A percentile compares a stretch with the other conserved stretches of the same genome.
These are phyloP conservation scores for Trichodelitschia bisporula DNA, from an alignment of 495 filamentous ascomycete genomes.

Conservation along the genomic window DNA sequence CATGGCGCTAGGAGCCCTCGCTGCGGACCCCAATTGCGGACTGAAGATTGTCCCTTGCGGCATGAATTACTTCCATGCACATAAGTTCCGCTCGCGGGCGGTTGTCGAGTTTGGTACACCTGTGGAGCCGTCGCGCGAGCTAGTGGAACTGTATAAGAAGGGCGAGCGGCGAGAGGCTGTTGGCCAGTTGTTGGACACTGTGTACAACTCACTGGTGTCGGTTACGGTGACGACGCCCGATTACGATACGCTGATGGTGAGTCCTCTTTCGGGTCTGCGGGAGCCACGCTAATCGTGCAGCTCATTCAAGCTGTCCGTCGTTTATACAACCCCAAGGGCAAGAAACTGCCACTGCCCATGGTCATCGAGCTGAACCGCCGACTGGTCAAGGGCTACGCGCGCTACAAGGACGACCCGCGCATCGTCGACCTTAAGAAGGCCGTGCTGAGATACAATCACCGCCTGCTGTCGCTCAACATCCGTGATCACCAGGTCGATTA, in stretches of 20 bases:
- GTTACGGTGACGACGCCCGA: constrained; percentile 89
- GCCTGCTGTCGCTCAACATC: constrained; percentile 62
- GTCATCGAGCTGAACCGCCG: constrained; percentile 92
- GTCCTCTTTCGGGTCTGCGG: constrained; percentile 4
- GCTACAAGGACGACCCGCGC: constrained; percentile 76
- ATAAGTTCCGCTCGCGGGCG: constrained; percentile 93
- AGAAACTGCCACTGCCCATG: constrained; percentile 80
- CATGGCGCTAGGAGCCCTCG: constrained; percentile 86
- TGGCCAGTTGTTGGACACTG: constrained; percentile 51
- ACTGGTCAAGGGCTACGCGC: constrained; percentile 72
- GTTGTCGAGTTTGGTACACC: constrained; percentile 90
- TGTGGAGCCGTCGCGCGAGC: constrained; percentile 50
- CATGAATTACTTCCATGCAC: constrained; percentile 99
- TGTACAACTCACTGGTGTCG: constrained; percentile 60
- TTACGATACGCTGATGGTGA: constrained; percentile 89
- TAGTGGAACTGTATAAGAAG: constrained; percentile 65
- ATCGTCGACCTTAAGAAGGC: constrained; percentile 56
- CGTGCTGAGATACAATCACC: constrained; percentile 69
- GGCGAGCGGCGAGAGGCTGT: constrained; percentile 72
- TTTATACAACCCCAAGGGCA: constrained; percentile 80
- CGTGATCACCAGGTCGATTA: constrained; percentile 94
- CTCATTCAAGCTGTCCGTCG: constrained; percentile 81
- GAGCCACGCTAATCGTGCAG: constrained; percentile 13
- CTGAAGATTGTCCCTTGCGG: constrained; percentile 97
- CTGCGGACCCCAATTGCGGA: constrained; percentile 71